phyloP scores from a whole-genome alignment of 306 rosid genomes.

The Datisca glomerata region DNA sequence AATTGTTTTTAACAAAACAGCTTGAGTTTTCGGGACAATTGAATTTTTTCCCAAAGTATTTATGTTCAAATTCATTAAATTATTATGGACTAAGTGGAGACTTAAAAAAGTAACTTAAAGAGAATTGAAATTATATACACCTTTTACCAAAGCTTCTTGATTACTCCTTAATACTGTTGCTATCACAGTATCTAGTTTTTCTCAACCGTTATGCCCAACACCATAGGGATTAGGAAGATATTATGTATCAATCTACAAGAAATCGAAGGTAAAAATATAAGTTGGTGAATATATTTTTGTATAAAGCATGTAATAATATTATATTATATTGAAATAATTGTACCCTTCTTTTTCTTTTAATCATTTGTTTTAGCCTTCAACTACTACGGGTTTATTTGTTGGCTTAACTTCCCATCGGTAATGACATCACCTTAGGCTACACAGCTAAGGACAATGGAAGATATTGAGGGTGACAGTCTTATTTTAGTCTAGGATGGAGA shows the following conservation, averaged over 20 bases:
- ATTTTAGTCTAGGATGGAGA: no score
- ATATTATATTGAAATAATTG: neutral
- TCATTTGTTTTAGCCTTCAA: constrained; percentile 14
- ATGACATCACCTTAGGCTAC: constrained; percentile 14
- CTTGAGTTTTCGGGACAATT: no score
- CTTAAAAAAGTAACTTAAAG: neutral
- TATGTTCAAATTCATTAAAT: no score
- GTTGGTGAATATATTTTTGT: no score
- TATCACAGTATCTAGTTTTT: constrained; percentile 12
- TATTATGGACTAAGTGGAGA: neutral
- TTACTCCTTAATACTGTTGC: constrained; percentile 6
- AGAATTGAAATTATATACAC: neutral
- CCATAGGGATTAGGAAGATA: neutral
- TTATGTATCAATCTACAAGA: neutral
- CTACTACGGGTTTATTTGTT: constrained; percentile 17
- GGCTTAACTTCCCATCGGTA: constrained; percentile 17
- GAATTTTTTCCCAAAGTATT: no score
- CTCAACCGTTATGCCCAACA: constrained; percentile 40
- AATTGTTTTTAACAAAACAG: no score
- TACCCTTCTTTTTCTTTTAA: constrained; percentile 1
- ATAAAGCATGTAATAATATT: neutral
- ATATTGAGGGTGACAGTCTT: constrained; percentile 7
- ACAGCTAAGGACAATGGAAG: constrained; percentile 6
- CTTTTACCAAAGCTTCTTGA: constrained; percentile 4
- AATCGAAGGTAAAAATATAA: neutral